Evolutionary conservation across 805 yeast species (phyloP), one percentile per base, ranked within the genome.

Genomic region (Starmerella scarabaei): DNA sequence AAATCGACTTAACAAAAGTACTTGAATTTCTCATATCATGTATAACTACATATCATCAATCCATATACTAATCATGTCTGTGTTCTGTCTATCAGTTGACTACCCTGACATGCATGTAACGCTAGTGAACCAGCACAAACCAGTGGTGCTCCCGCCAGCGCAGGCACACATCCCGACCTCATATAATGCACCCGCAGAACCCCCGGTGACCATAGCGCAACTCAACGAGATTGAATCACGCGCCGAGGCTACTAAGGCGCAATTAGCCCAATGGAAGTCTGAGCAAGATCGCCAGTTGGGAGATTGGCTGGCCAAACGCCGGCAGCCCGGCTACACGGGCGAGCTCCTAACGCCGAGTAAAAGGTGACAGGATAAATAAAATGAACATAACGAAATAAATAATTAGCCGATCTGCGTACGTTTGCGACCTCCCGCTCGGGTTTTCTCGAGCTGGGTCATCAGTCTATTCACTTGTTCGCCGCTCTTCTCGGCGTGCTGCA

Each of bases 381-480:
- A 33, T 33, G 11, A 6, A 27, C n/a, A 4, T 5, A 17, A 27
- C n/a, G n/a, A n/a, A n/a, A n/a, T n/a, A n/a, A n/a, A n/a, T 21
- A 4, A 19, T 28, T 52, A 77, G 15, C 98, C 98, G 35, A 86
- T 62, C 94, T 88, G 83, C 43, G 93, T 80, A 60, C 98, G 72
- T 70, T 91, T 91, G 50, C 98, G 70, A 1, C 98, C 98, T 56
- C 98, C 73, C 64, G 80, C 59, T 53, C 97, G 67, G 1, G 88
- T 97, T 33, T 80, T 93, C 40, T 77, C 81, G 37, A 91, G 69
- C 56, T 86, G 70, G 40, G 67, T 68, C 43, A 73, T 49, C 0
- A 77, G 71, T 47, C 80, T 91, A 14, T 55, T 63, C 17, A 56
- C 59, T 30, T 50, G 49, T 21, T 47, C 53, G 26, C 44, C 44